Evolutionary conservation across 306 rosid species (phyloP), one percentile per base, ranked within the genome.

Genomic region (Casuarina equisetifolia): DNA sequence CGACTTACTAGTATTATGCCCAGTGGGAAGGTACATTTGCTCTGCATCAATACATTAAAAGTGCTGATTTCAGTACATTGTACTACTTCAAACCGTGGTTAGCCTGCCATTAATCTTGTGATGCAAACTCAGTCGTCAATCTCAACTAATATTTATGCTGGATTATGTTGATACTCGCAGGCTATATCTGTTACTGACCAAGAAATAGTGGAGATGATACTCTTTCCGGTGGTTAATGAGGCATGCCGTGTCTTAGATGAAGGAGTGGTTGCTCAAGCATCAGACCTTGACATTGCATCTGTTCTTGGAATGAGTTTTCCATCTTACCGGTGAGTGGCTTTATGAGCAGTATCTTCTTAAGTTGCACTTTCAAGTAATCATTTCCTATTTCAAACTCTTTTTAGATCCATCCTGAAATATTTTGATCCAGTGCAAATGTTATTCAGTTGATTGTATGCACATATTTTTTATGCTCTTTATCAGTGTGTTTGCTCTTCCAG

Each of bases 241-340:
- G 94, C 97, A 79, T 96, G 99, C 51, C 96, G 98, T 76, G 91
- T 96, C 75, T 69, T 96, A 74, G 98, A 91, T 5, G 99, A 92
- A 70, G 93, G 89, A 78, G 71, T 96, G 69, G 96, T 90, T 70
- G 83, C 91, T 61, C 93, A 96, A 73, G 91, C 98, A 49, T 83
- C 99, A 20, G 99, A 96, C 89, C 96, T 96, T 45, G 92, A 96
- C 85, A 79, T 93, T 68, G 92, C 99, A 73, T 85, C 94, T 84
- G 89, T 96, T 88, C 92, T 96, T 53, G 99, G 98, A 82, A 96
- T 96, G 99, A 92, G 99, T 85, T 96, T 96, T 86, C 99, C 99
- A 12, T 75, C 88, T 78, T 86, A 86, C 73, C 87, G 97, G 99
- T 92, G 54, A 42, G 90, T 51, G 68, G 16, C 42, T 40, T 15